Base-by-base conservation (phyloP, 345 rosid genomes). In the Gossypium sturtianum region DNA sequence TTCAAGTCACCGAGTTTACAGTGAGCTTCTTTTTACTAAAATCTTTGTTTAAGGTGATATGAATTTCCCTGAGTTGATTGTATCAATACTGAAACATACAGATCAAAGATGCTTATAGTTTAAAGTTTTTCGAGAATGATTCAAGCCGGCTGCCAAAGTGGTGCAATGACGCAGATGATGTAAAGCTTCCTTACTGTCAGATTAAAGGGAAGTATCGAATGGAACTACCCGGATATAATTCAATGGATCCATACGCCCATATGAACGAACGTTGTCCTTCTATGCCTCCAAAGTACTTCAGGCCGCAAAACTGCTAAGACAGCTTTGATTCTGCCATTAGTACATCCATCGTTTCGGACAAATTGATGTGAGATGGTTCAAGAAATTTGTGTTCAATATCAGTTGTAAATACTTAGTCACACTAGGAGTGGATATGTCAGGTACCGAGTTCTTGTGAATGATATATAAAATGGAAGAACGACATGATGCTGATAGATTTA, bases 1-100 rank as follows among this genome's bases (percentile, higher is more conserved):
- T 96, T 63, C 97, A 96, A 87, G 98, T 93, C 78, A 93, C 99
- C 1, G 97, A 96, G 75, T 96, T 96, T 83, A 96, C 99, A 79
- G 73, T 70, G 16, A 70, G 73, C 27, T 29, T 56, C 17, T 51
- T 70, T 70, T 48, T 7, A 48, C 6, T 51, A 2, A 29, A 51
- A 20, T 51, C 72, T 27, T 64, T 71, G 52, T 59, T 34, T 43
- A 20, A 49, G 56, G 23, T 59, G 16, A 58, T 72, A 22, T 57
- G 29, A 57, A 9, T 57, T 22, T 27, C 62, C 29, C 16, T 10
- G 29, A 57, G 43, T 59, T 45, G 41, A 58, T 59, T 48, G 29
- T 49, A n/a, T 34, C 41, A 9, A 70, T 78, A 52, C 62, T 70
- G 65, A 59, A 71, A 79, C 7, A 58, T 74, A 72, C 91, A 91